Evolutionary conservation across 768 basidiomycete genomes (phyloP).

Genomic region (Mycena rosella): DNA sequence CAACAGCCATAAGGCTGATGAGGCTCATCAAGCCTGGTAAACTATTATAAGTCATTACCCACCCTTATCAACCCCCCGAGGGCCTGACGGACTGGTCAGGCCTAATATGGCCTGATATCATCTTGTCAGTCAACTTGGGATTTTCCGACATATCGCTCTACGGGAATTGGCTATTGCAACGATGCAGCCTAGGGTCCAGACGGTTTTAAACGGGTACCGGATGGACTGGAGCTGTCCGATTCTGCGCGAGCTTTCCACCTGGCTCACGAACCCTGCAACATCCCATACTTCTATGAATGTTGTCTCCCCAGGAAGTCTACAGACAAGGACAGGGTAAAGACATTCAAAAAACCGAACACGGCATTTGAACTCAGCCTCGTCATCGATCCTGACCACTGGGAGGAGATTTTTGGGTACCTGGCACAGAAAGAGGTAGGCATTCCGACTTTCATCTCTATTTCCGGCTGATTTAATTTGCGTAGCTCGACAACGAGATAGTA

Average conservation of each 20-base stretch:
- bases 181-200: background rate
- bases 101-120: too few species aligned
- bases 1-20: too few species aligned
- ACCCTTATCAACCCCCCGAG: too few species aligned
- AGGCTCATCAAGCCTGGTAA: too few species aligned
- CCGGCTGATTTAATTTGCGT: too few species aligned
- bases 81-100: too few species aligned
- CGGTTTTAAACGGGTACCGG: background rate
- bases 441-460: background rate
- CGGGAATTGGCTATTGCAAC: background rate
- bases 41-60: too few species aligned
- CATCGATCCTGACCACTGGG: constrained; percentile 12
- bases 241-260: background rate
- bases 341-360: constrained; percentile 6
- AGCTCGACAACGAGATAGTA: too few species aligned
- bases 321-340: background rate
- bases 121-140: too few species aligned
- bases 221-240: background rate
- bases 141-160: too few species aligned
- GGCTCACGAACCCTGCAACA: background rate
- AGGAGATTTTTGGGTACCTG: background rate
- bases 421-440: background rate
- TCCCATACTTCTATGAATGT: background rate
- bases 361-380: constrained; percentile 5
- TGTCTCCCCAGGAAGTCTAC: constrained; percentile 8